Base-by-base conservation (phyloP, 345 rosid genomes). In the Eucalyptus microcorys region DNA sequence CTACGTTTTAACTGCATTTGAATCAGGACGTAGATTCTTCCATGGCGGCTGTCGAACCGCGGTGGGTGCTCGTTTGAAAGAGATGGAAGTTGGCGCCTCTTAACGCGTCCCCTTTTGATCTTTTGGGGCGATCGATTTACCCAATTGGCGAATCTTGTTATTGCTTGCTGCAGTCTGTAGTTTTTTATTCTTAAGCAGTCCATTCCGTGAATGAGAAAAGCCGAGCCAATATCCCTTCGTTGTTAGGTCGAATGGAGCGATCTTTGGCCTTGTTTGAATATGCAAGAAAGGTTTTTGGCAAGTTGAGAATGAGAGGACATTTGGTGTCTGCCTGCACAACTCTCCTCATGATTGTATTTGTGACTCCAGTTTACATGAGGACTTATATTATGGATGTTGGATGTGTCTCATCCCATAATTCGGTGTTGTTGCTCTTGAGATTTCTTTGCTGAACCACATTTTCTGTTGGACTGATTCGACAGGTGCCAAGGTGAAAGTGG, bases 401-500 rank as follows among this genome's bases (percentile, higher is more conserved):
- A 76, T 76, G 30, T 2, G 47, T 76, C 26, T 19, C 47, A 21
- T 76, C 47, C 47, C 42, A 40, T 40, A 40, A 22, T 76, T 76
- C 14, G 47, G 47, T 21, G 27, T 76, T 76, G 83, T 40, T 0
- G 30, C 15, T 76, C 47, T 76, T 76, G 27, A 40, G 45, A 76
- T 76, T 40, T 3, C 5, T 76, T 76, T 40, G 30, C 47, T 76
- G 4, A 76, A 21, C 83, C 0, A 2, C 83, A 40, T 37, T 76
- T 42, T 76, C 47, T 40, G 47, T 76, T 76, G 83, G 47, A 76
- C 83, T 12, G 45, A 26, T 40, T 68, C 14, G 19, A 22, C 57
- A 95, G 99, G 97, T 87, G 99, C 99, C 66, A 92, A 91, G 94
- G 99, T 98, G 19, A 95, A 88, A 89, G 86, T 97, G 88, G 94